Base-by-base conservation (phyloP, 805 yeast genomes). In the Metschnikowia baotianmanensis region DNA sequence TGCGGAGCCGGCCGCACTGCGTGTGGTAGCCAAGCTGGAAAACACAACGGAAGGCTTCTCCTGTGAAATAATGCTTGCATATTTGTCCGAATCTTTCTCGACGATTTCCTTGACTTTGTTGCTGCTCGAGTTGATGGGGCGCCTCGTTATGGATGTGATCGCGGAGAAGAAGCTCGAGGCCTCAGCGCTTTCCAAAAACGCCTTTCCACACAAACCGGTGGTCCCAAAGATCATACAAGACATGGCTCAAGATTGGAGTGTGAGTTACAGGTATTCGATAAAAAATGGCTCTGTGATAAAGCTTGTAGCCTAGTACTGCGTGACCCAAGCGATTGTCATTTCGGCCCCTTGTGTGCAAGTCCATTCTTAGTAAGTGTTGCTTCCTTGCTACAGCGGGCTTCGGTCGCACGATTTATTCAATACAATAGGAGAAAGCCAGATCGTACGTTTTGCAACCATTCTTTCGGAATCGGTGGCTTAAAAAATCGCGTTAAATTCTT, bases 191-290 rank as follows among this genome's bases (percentile, higher is more conserved):
- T 68, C 72, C 39, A 86, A 56, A 44, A 86, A 72, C 18, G 66
- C 71, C 18, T 69, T 51, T 7, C 96, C 96, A 41, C 83, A 82
- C 16, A 86, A 63, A 2, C 96, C 96, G 1, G 96, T 87, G 21
- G 89, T 74, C 2, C 96, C 96, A 31, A 86, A 47, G 7, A 58
- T 37, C 36, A 55, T 48, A 18, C 55, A 47, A 12, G 49, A 46
- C 46, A 46, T 46, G 19, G 23, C 23, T 21, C 23, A 21, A 21
- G 6, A 21, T 21, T 7, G 6, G 23, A 9, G 23, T 6, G n/a
- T n/a, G n/a, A n/a, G n/a, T n/a, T n/a, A n/a, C n/a, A n/a, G n/a
- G n/a, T n/a, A n/a, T n/a, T n/a, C n/a, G n/a, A n/a, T n/a, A n/a
- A n/a, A n/a, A n/a, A n/a, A n/a, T n/a, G n/a, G n/a, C n/a, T n/a